Conservation (phyloP, 2,329 filamentous ascomycete species). For the Trichoderma semiorbis region DNA sequence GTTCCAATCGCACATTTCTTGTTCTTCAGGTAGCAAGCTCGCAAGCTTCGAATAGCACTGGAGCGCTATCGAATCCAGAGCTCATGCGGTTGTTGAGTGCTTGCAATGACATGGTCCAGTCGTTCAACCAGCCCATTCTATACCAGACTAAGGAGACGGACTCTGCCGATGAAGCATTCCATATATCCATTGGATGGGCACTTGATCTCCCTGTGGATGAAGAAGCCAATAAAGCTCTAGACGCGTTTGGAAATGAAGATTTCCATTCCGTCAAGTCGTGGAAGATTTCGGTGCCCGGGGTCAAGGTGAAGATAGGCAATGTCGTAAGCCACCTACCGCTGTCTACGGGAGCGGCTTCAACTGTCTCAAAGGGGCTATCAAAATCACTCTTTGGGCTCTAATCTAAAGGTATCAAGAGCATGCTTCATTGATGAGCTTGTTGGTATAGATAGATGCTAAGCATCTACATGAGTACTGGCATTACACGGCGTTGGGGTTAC, state of each 20-base stretch:
- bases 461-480: neutral
- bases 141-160: conserved; percentile 48
- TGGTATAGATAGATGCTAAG: too few relatives aligned
- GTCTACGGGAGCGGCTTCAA: conserved; percentile 7
- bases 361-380: neutral
- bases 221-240: conserved; percentile 26
- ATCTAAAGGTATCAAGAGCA: neutral
- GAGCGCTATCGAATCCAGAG: conserved; percentile 42
- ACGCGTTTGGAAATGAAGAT: conserved; percentile 24
- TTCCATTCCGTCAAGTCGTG: conserved; percentile 38
- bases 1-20: conserved; percentile 75
- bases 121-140: conserved; percentile 65
- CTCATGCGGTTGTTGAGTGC: conserved; percentile 60
- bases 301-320: conserved; percentile 77
- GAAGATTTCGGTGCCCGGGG: conserved; percentile 51
- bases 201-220: conserved; percentile 51
- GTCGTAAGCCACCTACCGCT: conserved; percentile 52
- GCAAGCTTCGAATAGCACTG: conserved; percentile 24
- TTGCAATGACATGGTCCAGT: conserved; percentile 61
- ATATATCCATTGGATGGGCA: conserved; percentile 87
- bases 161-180: conserved; percentile 55
- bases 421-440: neutral
- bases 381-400: conserved; percentile 19
- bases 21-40: conserved; percentile 61
- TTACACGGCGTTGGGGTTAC: neutral